These are phyloP conservation scores for Candida maesae DNA, from an alignment of 805 yeast species.

Conservation along the genomic window DNA sequence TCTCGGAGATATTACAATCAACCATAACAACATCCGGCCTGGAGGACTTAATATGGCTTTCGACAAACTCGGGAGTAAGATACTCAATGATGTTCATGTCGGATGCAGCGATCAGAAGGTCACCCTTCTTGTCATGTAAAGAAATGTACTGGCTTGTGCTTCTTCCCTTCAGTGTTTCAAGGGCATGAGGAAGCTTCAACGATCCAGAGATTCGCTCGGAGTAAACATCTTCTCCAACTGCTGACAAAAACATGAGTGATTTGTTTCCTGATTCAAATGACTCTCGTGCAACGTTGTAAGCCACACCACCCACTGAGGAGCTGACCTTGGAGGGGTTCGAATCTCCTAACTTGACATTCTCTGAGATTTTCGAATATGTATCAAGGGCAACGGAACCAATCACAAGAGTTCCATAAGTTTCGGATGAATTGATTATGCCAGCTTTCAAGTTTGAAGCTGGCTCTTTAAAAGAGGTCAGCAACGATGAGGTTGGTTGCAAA, in stretches of 20 bases:
- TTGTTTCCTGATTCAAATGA: constrained; percentile 35
- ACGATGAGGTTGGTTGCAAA: too few relatives aligned
- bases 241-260: constrained; percentile 46
- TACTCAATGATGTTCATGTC: constrained; percentile 74
- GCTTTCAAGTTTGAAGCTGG: too few relatives aligned
- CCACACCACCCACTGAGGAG: constrained; percentile 79
- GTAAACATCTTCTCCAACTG: constrained; percentile 56
- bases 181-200: constrained; percentile 30
- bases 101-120: constrained; percentile 70
- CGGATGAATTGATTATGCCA: too few relatives aligned
- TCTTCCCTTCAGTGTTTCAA: constrained; percentile 8
- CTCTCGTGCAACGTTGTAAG: constrained; percentile 72
- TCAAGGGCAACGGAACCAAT: constrained; percentile 81
- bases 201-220: constrained; percentile 39
- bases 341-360: constrained; percentile 41
- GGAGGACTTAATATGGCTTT: constrained; percentile 34
- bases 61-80: constrained; percentile 40
- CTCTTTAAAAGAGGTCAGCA: too few relatives aligned
- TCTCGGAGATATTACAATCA: constrained; percentile 63
- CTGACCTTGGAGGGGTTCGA: constrained; percentile 67
- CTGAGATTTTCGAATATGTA: constrained; percentile 48
- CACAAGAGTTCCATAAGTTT: constrained; percentile 35
- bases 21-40: constrained; percentile 50
- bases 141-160: constrained; percentile 73
- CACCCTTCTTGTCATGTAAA: constrained; percentile 59